Evolutionary conservation across 345 rosid species (phyloP), one percentile per base, ranked within the genome.

Genomic region (Psidium friedrichsthalianum): DNA sequence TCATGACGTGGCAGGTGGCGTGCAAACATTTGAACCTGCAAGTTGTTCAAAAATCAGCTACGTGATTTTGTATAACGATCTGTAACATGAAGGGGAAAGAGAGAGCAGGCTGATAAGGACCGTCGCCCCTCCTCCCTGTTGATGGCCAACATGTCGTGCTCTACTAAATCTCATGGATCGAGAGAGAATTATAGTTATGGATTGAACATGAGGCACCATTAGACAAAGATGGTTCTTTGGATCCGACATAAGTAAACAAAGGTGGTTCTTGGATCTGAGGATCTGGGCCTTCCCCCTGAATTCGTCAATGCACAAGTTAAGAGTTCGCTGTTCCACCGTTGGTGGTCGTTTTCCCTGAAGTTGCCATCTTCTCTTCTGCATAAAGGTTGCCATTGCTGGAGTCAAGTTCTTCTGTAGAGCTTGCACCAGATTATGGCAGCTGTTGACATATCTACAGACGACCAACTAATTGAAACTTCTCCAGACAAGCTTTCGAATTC

Each of bases 1-100:
- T 69, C 80, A 2, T 0, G 6, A 9, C 1, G 0, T 18, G 2
- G 6, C 78, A 0, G 1, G 3, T 16, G 3, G 8, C 3, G 57
- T 20, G 57, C 3, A 12, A 11, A 8, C 6, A 8, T 69, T 18
- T 69, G 47, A 69, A 32, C 1, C 5, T 18, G 2, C 4, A 1
- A 18, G 3, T 36, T 6, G 3, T 16, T 21, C 3, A 1, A 69
- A 1, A 36, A 36, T 11, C 7, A 0, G 3, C 9, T 0, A 18
- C 44, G 11, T 16, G 47, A 16, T 8, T 15, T 8, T 14, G 10
- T 15, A 15, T 13, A 27, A 4, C 1, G 44, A 16, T 29, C 3
- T 0, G 1, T 69, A 9, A 18, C 3, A 24, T 36, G 47, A 36
- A 42, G 3, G 5, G 6, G 10, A n/a, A 5, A 1, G 76, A 29